Conservation (phyloP, 2,329 filamentous ascomycete genomes). For the Phialocephala subalpina region DNA sequence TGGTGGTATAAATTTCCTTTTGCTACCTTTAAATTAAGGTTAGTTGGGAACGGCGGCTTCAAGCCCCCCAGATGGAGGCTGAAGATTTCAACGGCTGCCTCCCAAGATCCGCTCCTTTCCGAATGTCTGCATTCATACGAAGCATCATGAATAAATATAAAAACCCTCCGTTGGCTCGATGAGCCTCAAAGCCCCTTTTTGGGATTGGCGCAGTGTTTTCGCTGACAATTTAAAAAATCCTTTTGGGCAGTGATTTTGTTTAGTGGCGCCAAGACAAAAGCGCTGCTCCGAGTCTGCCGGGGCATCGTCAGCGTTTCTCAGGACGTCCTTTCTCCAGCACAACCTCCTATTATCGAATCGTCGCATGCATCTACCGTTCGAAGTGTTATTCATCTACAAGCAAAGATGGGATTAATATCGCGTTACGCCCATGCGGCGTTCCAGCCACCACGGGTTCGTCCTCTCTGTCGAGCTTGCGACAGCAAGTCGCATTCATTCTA, state of each 20-base stretch:
- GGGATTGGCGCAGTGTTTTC: background rate
- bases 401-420: slow-evolving; percentile 39
- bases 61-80: slow-evolving; percentile 2
- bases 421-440: slow-evolving; percentile 39
- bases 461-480: background rate
- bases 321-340: slow-evolving; percentile 10
- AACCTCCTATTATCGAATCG: background rate
- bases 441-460: slow-evolving; percentile 42
- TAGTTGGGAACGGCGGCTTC: background rate
- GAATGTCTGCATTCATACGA: background rate
- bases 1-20: background rate
- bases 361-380: background rate
- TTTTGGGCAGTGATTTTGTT: background rate
- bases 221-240: slow-evolving; percentile 6
- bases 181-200: background rate
- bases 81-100: background rate
- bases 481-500: background rate
- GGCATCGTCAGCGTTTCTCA: slow-evolving; percentile 9
- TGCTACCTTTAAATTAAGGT: background rate
- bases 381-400: background rate
- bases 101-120: background rate
- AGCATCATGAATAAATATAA: background rate
- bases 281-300: slow-evolving; percentile 12
- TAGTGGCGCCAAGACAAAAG: slow-evolving; percentile 18
- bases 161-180: background rate